phyloP scores from a whole-genome alignment of 768 basidiomycete genomes.

The Russula olivacea region DNA sequence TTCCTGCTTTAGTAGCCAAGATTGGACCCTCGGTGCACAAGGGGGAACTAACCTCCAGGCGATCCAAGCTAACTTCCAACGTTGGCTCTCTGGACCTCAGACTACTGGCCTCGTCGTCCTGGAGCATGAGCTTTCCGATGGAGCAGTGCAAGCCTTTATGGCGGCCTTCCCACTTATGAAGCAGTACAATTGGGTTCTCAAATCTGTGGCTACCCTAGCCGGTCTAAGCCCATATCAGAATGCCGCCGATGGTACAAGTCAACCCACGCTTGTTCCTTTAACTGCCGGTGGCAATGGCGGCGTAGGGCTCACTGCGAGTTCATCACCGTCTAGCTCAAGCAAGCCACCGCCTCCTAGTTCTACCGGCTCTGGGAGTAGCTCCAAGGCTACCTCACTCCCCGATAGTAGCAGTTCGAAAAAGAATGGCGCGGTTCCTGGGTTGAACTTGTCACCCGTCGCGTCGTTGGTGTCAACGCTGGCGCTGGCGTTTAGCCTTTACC shows the following conservation, averaged over 20 bases:
- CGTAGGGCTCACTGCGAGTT: slow-evolving; percentile 1
- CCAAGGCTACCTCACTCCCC: neutral
- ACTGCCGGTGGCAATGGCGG: slow-evolving; percentile 15
- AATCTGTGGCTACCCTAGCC: slow-evolving; percentile 42
- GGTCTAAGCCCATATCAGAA: slow-evolving; percentile 23
- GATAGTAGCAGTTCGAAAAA: neutral
- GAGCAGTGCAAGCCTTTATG: slow-evolving; percentile 62
- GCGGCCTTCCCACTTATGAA: slow-evolving; percentile 56
- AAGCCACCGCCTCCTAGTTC: neutral
- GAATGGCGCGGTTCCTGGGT: neutral
- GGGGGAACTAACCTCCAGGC: slow-evolving; percentile 40
- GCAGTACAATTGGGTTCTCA: slow-evolving; percentile 64
- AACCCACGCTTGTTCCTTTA: neutral
- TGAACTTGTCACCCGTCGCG: neutral
- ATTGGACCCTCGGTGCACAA: slow-evolving; percentile 58
- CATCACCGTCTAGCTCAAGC: neutral
- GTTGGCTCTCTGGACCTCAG: slow-evolving; percentile 62
- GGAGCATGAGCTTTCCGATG: slow-evolving; percentile 71
- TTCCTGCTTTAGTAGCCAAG: slow-evolving; percentile 47
- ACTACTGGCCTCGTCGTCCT: slow-evolving; percentile 73
- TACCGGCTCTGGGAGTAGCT: neutral
- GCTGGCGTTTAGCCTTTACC: neutral
- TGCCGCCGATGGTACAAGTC: neutral
- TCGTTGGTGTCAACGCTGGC: neutral
- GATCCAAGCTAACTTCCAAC: slow-evolving; percentile 45